Base-by-base conservation (phyloP, 306 rosid genomes). In the Adenanthera pavonina region DNA sequence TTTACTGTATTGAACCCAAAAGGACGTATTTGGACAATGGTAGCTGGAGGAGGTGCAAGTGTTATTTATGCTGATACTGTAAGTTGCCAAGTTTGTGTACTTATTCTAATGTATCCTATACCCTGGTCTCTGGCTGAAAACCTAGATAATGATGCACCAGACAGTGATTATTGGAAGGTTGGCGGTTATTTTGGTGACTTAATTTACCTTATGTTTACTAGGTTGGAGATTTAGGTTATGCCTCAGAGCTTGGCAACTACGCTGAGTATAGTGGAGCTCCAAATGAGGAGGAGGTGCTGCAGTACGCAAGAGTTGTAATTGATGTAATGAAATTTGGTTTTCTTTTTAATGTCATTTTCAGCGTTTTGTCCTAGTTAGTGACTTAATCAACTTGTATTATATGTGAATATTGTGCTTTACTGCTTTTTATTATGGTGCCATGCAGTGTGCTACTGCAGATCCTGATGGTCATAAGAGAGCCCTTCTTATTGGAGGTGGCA, bases 211-310 rank as follows among this genome's bases (percentile, higher is more conserved):
- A 25, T 72, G 49, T 75, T 78, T 43, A 54, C 73, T 75, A 93
- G 96, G 97, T 93, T 66, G 97, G 97, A 80, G 96, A 93, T 90
- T 84, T 94, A 89, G 98, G 98, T 59, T 94, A 90, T 88, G 94
- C 98, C 33, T 89, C 92, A 40, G 98, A 94, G 88, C 97, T 94
- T 76, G 98, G 98, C n/a, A 94, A 94, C 85, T 94, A 94, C 87
- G 98, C 98, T 10, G 98, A 94, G 83, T 92, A 94, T 67, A 94
- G 98, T 85, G 98, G 98, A 80, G 97, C 98, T 81, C 98, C 98
- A 75, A 94, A 94, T 43, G 97, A 94, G 86, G 98, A 92, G 48
- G 98, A 94, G 86, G 98, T 94, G 57, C 83, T 94, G 92, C 98
- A 94, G 79, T 94, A 94, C 87, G 97, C 98, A 8, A 87, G 97